A percentile compares a stretch with the other conserved stretches of the same genome.
Conservation (phyloP, 2,329 filamentous ascomycete species). For the Alternaria brassicae region DNA sequence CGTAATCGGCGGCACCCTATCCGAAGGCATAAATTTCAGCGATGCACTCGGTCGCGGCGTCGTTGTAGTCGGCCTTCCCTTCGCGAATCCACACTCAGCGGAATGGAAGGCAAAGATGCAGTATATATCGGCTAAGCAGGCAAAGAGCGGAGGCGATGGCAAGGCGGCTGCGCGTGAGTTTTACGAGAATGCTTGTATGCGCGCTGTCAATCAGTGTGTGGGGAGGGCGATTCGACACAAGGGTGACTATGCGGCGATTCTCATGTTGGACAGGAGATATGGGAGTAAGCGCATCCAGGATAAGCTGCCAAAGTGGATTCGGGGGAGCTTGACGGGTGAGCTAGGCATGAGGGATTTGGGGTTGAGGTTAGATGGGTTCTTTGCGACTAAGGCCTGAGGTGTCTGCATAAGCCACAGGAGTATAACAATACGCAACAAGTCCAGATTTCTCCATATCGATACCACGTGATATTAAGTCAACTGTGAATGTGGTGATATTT, state of each 20-base stretch:
- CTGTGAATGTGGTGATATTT: not conserved
- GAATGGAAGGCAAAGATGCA: conserved; percentile 94
- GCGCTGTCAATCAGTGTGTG: conserved; percentile 95
- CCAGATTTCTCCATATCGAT: not conserved
- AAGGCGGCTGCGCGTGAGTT: conserved; percentile 71
- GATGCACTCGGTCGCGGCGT: conserved; percentile 89
- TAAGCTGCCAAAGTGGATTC: conserved; percentile 92
- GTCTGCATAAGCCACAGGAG: too few relatives aligned
- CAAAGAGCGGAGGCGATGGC: conserved; percentile 48
- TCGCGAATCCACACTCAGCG: conserved; percentile 85
- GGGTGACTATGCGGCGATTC: conserved; percentile 87
- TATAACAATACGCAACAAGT: not conserved
- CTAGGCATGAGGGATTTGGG: conserved; percentile 56
- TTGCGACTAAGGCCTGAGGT: conserved; percentile 37
- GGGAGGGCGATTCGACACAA: conserved; percentile 89
- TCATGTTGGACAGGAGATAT: conserved; percentile 84
- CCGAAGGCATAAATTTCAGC: conserved; percentile 98
- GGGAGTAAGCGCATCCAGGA: conserved; percentile 72
- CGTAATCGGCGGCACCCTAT: conserved; percentile 92
- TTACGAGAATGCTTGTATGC: conserved; percentile 95
- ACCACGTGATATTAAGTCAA: too few relatives aligned
- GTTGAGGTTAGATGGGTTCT: conserved; percentile 47
- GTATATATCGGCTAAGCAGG: conserved; percentile 74
- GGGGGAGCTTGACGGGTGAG: conserved; percentile 63
- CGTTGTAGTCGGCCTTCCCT: conserved; percentile 89